phyloP scores from a whole-genome alignment of 2,329 filamentous ascomycete genomes.

The Colletotrichum costaricense region DNA sequence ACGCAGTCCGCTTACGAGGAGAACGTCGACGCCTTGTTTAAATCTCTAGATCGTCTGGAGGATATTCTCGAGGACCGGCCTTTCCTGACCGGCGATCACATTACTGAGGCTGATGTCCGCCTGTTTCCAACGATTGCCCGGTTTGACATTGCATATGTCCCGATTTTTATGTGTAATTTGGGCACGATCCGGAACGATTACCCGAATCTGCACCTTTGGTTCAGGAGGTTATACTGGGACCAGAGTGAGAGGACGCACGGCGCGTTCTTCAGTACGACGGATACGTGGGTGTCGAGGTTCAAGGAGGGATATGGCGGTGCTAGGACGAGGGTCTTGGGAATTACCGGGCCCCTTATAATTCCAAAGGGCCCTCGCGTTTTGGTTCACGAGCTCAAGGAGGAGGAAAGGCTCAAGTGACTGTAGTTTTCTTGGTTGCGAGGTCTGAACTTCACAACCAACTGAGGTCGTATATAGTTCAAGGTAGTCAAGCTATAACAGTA shows the following conservation, averaged over 20 bases:
- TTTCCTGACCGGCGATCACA: constrained; percentile 71
- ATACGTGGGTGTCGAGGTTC: constrained; percentile 60
- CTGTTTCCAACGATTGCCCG: constrained; percentile 74
- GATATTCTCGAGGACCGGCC: constrained; percentile 61
- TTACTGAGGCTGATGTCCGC: constrained; percentile 78
- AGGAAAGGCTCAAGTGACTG: background rate
- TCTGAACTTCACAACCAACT: no score
- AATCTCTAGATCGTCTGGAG: constrained; percentile 73
- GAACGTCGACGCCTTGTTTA: constrained; percentile 70
- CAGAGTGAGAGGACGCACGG: constrained; percentile 47
- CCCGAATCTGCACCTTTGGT: constrained; percentile 75
- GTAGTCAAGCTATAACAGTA: no score
- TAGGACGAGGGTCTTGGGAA: constrained; percentile 40
- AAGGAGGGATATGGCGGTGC: constrained; percentile 43
- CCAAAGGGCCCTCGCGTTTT: constrained; percentile 37
- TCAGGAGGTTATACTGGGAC: constrained; percentile 79
- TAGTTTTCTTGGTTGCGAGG: no score
- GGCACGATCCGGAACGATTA: constrained; percentile 73
- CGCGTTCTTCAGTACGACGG: constrained; percentile 76
- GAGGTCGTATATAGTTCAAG: no score
- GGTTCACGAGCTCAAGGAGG: background rate
- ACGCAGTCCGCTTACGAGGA: constrained; percentile 75
- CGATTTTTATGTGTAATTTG: constrained; percentile 74
- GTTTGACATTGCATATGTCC: constrained; percentile 77
- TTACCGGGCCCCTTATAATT: constrained; percentile 43